Evolutionary conservation across 352 stramenopile species (phyloP), one percentile per base, ranked within the genome.

Genomic region (Globisporangium solare): DNA sequence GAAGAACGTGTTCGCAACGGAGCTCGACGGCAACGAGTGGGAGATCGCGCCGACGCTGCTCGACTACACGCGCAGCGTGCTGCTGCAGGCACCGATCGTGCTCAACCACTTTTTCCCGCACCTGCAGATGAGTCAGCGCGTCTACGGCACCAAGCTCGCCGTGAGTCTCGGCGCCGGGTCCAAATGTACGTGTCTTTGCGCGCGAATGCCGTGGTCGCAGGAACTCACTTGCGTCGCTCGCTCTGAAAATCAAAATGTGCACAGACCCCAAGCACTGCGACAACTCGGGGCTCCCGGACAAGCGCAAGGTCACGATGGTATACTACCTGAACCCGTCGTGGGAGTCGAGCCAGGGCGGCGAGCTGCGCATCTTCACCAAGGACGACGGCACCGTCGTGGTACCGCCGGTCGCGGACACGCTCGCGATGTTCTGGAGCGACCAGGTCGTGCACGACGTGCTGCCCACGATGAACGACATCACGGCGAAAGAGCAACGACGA

Each of bases 381-480:
- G 22, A 73, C 50, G 45, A 63, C 47, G 74, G 64, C 21, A 46
- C 65, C 13, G 50, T 69, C 3, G 83, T 92, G 59, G 65, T 96
- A 8, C 61, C 71, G 31, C 89, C 89, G 0, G 60, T 74, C 41
- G 68, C 76, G 8, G 86, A 96, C 68, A 78, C 85, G 41, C 66
- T 97, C 39, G 74, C 96, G 8, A 66, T 96, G 50, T 97, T 97
- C 70, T 86, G 82, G 67, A 93, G 83, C 42, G 82, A 95, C 67
- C 52, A 89, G 31, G 69, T 96, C 18, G 83, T 95, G 52, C 89
- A 97, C 66, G 78, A 97, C 64, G 72, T 81, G 45, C 61, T 89
- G 50, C 85, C 88, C 20, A 83, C 70, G 55, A 56, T 79, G 42
- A 68, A 71, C 35, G 62, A 83, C 45, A 68, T 63, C 12, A 54